These are phyloP conservation scores for Telfairia occidentalis DNA, from an alignment of 331 rosid species.

Conservation along the genomic window DNA sequence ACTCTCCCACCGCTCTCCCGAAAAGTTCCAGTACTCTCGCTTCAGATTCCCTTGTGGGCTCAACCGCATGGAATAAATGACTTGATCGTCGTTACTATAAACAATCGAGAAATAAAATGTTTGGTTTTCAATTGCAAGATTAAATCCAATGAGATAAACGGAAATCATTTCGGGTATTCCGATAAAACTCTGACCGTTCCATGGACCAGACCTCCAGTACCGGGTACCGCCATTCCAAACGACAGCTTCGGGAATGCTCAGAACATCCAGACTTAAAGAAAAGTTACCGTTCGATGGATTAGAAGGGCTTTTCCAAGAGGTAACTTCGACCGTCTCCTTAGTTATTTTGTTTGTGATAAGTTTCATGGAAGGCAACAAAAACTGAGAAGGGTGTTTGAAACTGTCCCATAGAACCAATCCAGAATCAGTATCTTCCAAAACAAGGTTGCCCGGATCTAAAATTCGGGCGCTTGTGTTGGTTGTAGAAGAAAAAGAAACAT, in stretches of 20 bases:
- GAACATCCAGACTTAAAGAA: background rate
- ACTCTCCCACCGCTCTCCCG: background rate
- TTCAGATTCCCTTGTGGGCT: background rate
- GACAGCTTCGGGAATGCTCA: background rate
- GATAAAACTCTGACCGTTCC: background rate
- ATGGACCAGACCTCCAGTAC: conserved; percentile 1
- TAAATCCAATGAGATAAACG: background rate
- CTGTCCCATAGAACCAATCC: background rate
- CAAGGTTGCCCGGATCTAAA: background rate
- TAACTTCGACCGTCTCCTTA: background rate
- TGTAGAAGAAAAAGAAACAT: background rate
- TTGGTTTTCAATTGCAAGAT: background rate
- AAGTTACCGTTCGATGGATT: background rate
- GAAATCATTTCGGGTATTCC: background rate
- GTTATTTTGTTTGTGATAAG: background rate
- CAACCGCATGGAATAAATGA: background rate
- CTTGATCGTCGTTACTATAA: background rate
- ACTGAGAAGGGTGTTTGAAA: background rate
- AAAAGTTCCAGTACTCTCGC: background rate
- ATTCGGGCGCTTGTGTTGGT: background rate
- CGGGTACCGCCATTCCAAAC: background rate
- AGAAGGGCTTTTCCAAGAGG: background rate
- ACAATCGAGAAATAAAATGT: background rate
- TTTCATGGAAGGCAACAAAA: background rate
- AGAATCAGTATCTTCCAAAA: background rate